Conservation (phyloP, 805 yeast species). For the Limtongia smithiae region DNA sequence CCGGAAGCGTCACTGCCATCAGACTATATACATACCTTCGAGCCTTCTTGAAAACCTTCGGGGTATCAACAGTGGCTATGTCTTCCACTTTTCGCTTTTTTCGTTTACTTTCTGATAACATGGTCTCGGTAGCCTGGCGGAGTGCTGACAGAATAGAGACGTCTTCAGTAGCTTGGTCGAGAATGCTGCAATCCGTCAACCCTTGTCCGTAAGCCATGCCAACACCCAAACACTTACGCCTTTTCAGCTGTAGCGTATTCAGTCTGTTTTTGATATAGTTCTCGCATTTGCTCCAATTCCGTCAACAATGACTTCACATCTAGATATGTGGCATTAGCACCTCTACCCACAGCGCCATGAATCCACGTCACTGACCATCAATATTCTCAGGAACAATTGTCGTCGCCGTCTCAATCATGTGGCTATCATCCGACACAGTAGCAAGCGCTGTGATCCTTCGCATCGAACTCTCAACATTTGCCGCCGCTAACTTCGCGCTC, state of each 20-base stretch:
- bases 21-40: conserved; percentile 9
- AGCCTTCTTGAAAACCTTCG: conserved; percentile 23
- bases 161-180: conserved; percentile 25
- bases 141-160: conserved; percentile 16
- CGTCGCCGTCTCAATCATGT: too few relatives aligned
- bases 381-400: too few relatives aligned
- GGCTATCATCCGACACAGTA: too few relatives aligned
- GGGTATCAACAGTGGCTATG: conserved; percentile 1
- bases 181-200: not conserved
- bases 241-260: conserved; percentile 18
- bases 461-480: conserved; percentile 3
- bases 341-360: too few relatives aligned
- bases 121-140: conserved; percentile 20
- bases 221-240: conserved; percentile 4
- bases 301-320: conserved; percentile 11
- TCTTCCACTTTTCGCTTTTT: conserved; percentile 28
- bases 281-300: conserved; percentile 14
- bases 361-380: too few relatives aligned
- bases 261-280: conserved; percentile 12
- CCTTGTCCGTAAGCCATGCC: not conserved
- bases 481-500: not conserved
- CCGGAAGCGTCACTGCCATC: not conserved
- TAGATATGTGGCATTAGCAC: not conserved
- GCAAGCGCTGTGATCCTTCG: too few relatives aligned
- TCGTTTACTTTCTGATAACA: conserved; percentile 15